Evolutionary conservation across 352 stramenopile genomes (phyloP).

Genomic region (Globisporangium rhizosaccharum): DNA sequence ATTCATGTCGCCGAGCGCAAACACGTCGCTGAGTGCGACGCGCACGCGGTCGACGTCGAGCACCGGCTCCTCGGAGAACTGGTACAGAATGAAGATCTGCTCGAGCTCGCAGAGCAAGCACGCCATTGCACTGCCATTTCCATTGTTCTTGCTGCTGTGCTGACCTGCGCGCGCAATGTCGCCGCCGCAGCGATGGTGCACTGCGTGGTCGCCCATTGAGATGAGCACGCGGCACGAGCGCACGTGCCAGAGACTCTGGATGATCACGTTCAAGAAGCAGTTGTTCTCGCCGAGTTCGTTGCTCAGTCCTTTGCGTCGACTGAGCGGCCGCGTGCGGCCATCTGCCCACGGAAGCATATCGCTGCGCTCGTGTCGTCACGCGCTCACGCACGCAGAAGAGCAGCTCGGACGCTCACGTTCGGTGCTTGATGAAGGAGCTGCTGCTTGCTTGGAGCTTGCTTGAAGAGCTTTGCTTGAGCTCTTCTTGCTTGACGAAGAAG

Average conservation of each 20-base stretch:
- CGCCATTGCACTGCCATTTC: conserved; percentile 3
- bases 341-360: conserved; percentile 6
- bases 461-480: too few species aligned
- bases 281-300: conserved; percentile 87
- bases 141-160: not conserved
- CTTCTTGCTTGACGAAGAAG: too few species aligned
- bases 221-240: conserved; percentile 81
- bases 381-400: too few species aligned
- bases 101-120: conserved; percentile 83
- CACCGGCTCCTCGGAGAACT: conserved; percentile 73
- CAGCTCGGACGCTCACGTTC: too few species aligned
- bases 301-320: conserved; percentile 71
- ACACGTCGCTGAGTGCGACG: conserved; percentile 50
- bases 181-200: conserved; percentile 56
- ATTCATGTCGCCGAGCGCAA: conserved; percentile 80
- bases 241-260: conserved; percentile 89
- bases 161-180: conserved; percentile 23
- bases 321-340: conserved; percentile 15
- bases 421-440: too few species aligned
- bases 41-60: conserved; percentile 74
- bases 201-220: conserved; percentile 66
- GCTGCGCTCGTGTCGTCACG: not conserved
- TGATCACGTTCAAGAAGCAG: conserved; percentile 90
- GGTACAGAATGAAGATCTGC: conserved; percentile 83
- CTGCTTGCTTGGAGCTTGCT: too few species aligned